These are phyloP conservation scores for Hyphodiscus sp. DNA, from an alignment of 2,329 filamentous ascomycete genomes.

Conservation along the genomic window DNA sequence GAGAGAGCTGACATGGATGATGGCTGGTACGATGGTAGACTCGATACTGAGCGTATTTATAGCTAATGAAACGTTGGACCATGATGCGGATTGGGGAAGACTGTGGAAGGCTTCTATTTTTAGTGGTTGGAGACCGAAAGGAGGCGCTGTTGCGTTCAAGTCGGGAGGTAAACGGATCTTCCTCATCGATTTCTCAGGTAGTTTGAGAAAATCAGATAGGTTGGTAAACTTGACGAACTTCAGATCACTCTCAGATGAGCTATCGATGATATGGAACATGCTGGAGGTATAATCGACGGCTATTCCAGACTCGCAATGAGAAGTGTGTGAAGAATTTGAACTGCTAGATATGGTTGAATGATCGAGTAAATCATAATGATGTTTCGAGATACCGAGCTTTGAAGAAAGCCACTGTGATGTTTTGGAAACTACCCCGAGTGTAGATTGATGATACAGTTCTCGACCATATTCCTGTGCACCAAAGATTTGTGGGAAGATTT, in stretches of 20 bases:
- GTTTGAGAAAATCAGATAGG: conserved; percentile 5
- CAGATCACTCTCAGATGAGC: conserved; percentile 12
- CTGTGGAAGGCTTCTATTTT: background rate
- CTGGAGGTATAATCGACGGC: conserved; percentile 18
- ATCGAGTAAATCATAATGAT: background rate
- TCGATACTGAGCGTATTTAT: conserved; percentile 11
- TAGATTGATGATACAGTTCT: too few relatives aligned
- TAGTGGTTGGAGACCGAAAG: conserved; percentile 1
- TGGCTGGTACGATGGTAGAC: too few relatives aligned
- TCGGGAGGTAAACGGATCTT: conserved; percentile 12
- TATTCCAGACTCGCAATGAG: conserved; percentile 19
- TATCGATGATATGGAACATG: conserved; percentile 19
- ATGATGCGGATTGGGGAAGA: background rate
- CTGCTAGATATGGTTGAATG: background rate
- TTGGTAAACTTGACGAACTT: conserved; percentile 16
- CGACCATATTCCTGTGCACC: too few relatives aligned
- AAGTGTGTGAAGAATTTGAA: background rate
- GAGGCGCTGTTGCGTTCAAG: conserved; percentile 6
- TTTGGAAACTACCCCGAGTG: too few relatives aligned
- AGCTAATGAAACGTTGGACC: conserved; percentile 1
- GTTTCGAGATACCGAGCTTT: too few relatives aligned
- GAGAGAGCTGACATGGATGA: too few relatives aligned
- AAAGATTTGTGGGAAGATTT: too few relatives aligned
- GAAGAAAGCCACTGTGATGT: conserved; percentile 4
- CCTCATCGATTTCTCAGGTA: conserved; percentile 5